A percentile compares a stretch with the other conserved stretches of the same genome.
Conservation (phyloP, 2,329 filamentous ascomycete species). For the Tetracladium maxilliforme region DNA sequence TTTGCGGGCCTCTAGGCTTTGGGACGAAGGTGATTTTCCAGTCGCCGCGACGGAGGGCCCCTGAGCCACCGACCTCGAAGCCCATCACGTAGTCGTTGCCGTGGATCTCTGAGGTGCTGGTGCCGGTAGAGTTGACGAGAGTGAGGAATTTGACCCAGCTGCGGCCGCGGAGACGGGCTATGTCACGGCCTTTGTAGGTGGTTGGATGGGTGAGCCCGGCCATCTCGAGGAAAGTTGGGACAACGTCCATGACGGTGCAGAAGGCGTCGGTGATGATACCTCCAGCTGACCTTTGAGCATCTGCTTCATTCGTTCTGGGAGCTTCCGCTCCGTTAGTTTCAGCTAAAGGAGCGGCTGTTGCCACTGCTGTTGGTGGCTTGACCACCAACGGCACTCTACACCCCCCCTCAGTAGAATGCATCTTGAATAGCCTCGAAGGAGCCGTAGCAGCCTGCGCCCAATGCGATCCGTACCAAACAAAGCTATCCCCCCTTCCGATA, state of each 20-base stretch:
- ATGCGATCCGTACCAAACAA: conserved; percentile 32
- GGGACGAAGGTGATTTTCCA: conserved; percentile 18
- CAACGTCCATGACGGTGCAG: conserved; percentile 20
- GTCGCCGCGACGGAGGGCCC: conserved; percentile 1
- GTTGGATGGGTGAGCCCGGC: conserved; percentile 16
- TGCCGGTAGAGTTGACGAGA: too few species aligned
- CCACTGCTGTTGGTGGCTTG: too few species aligned
- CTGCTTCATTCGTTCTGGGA: too few species aligned
- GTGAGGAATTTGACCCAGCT: too few species aligned
- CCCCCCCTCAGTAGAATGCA: conserved; percentile 12
- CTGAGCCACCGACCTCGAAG: conserved; percentile 1
- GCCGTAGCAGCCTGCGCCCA: conserved; percentile 40
- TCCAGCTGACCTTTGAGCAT: too few species aligned
- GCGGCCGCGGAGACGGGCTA: too few species aligned
- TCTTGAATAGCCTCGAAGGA: conserved; percentile 24
- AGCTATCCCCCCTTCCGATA: conserved; percentile 26
- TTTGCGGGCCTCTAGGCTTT: conserved; percentile 29
- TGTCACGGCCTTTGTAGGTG: too few species aligned
- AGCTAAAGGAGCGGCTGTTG: too few species aligned
- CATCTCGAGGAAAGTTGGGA: conserved; percentile 18
- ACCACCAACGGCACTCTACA: too few species aligned
- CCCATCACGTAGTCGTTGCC: too few species aligned
- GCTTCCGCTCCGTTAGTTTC: conserved; percentile 18
- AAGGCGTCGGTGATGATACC: conserved; percentile 12
- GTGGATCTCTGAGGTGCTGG: too few species aligned